Evolutionary conservation across 1,139 yeast genomes (phyloP).

Genomic region (Geotrichum carabidarum): DNA sequence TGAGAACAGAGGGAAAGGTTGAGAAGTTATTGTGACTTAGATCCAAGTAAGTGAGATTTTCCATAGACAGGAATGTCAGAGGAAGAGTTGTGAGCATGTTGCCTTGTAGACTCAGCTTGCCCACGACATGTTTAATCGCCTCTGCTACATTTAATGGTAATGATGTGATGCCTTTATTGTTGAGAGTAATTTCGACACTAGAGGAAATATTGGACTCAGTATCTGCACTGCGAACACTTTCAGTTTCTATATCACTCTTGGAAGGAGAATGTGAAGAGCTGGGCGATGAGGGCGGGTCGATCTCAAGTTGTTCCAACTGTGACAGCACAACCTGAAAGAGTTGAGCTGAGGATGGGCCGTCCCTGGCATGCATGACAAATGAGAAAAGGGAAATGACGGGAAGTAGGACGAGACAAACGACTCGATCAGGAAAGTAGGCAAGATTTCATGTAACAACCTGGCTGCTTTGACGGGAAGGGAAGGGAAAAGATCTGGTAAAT

Average conservation of each 20-base stretch:
- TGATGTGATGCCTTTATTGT: conserved; percentile 36
- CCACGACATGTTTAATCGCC: conserved; percentile 42
- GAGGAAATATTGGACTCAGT: conserved; percentile 4
- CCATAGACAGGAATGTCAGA: conserved; percentile 43
- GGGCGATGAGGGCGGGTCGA: conserved; percentile 7
- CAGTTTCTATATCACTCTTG: conserved; percentile 1
- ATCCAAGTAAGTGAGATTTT: conserved; percentile 56
- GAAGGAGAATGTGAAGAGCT: background rate
- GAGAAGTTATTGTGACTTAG: conserved; percentile 56
- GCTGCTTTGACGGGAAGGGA: no score
- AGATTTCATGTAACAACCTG: no score
- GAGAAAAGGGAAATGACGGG: background rate
- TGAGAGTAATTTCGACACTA: conserved; percentile 30
- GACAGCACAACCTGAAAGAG: conserved; percentile 8
- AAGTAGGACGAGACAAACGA: background rate
- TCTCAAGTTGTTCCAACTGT: conserved; percentile 9
- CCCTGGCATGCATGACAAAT: background rate
- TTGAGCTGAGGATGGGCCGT: conserved; percentile 9
- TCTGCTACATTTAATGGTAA: conserved; percentile 42
- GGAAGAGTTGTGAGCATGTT: conserved; percentile 51
- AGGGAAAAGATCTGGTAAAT: no score
- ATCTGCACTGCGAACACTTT: conserved; percentile 7
- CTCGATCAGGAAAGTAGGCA: no score
- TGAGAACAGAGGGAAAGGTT: conserved; percentile 48
- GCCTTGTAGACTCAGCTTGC: conserved; percentile 51